Base-by-base conservation (phyloP, 2,329 filamentous ascomycete genomes). In the Fusarium sp. region DNA sequence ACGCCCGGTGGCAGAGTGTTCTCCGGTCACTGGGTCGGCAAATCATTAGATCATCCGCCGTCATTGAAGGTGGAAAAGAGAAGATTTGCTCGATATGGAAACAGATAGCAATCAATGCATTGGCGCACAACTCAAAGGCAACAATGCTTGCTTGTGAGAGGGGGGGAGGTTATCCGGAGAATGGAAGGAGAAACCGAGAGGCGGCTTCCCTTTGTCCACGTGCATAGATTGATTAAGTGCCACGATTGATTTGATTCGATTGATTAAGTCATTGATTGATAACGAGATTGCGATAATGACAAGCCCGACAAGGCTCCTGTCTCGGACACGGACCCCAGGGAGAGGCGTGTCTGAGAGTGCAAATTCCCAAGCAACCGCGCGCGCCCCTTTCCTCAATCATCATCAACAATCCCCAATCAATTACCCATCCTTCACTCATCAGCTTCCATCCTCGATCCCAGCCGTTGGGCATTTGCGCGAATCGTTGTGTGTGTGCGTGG, bases 11-110 rank as follows among this genome's bases (percentile, higher is more conserved):
- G 24, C 27, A n/a, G 20, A 31, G 10, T 16, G 31, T 37, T 27
- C 24, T 27, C 72, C 72, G 65, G 72, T 74, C 72, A 74, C 72
- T 74, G 72, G 72, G 75, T 74, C 72, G 72, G 72, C 68, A 73
- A 58, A 58, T 29, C 52, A 75, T 72, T 74, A 74, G 72, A 72
- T 74, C 72, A 74, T 75, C 65, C 16, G 14, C 72, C 65, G 72
- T 69, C 72, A 74, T 75, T 41, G 60, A 69, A 35, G 20, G 72
- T 16, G 56, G 71, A 74, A 71, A 29, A 39, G 27, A 74, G 22
- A 60, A 48, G 52, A 71, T 18, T 58, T 52, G 27, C 27, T 50
- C 24, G 45, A 50, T 50, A 29, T 50, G 58, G 64, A 64, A 64
- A 16, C 43, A 20, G 61, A 75, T 64, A 64, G 68, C 57, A 72